Conservation (phyloP, 768 basidiomycete species). For the Kwoniella europaea region DNA sequence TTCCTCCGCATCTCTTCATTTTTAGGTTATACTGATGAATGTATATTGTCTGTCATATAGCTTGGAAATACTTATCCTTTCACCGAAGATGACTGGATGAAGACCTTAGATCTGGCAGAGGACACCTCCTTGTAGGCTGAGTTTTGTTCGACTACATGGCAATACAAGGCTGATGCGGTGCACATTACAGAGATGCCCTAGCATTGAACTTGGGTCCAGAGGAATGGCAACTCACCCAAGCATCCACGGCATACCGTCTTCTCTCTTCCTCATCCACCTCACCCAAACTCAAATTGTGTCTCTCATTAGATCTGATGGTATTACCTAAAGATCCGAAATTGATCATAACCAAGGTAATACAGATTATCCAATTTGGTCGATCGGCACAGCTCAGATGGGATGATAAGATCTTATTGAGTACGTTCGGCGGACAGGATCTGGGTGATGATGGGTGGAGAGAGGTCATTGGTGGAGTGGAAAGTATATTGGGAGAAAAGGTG, state of each 20-base stretch:
- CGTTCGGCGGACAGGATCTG: conserved; percentile 53
- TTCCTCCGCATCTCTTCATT: no score
- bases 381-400: conserved; percentile 33
- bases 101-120: conserved; percentile 47
- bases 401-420: conserved; percentile 44
- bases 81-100: conserved; percentile 45
- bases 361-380: conserved; percentile 17
- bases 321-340: conserved; percentile 41
- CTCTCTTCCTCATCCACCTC: conserved; percentile 14
- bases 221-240: conserved; percentile 57
- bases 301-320: conserved; percentile 58
- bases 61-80: conserved; percentile 58
- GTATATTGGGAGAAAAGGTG: conserved; percentile 38
- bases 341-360: conserved; percentile 29
- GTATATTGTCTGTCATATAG: conserved; percentile 26
- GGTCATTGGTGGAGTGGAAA: conserved; percentile 24
- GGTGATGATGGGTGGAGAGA: conserved; percentile 39
- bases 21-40: not conserved
- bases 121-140: conserved; percentile 50
- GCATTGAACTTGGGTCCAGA: conserved; percentile 57
- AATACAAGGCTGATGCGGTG: not conserved
- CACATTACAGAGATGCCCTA: conserved; percentile 48
- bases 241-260: conserved; percentile 40
- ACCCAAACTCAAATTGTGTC: conserved; percentile 41
- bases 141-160: not conserved